Evolutionary conservation across 2,329 filamentous ascomycete genomes (phyloP), one percentile per base, ranked within the genome.

Genomic region (Phoma sp.): DNA sequence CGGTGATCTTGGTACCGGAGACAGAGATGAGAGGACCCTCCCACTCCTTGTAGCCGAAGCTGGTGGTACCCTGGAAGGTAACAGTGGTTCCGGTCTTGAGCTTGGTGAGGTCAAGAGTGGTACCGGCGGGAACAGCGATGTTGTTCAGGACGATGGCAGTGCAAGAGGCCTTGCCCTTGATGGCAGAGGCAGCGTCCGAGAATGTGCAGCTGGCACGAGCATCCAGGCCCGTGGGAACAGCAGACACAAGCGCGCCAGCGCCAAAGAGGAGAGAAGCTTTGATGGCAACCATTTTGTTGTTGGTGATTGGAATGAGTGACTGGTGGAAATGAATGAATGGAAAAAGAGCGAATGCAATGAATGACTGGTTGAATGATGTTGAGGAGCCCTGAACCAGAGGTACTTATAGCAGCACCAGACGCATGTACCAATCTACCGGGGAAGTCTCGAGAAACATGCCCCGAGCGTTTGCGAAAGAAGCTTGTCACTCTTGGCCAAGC

Each of bases 1-100:
- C 85, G 58, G 81, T 83, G 67, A 88, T 84, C 58, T 85, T 69
- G 48, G 58, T 74, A 36, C 87, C 88, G 1, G 82, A 82, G 58
- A 89, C 78, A 25, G 81, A 80, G 63, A 90, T 80, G 13, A 90
- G 78, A 39, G 87, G 87, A 0, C 88, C 87, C 1, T 72, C 70
- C 87, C 87, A 90, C 65, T 87, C 83, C 59, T 84, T 77, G 75
- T 88, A 89, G 19, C 80, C 87, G 66, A 87, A 90, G 49, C 83
- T 85, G n/a, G 87, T 90, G 13, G 79, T 84, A 38, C 88, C 88
- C 53, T 84, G 73, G 73, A 90, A 90, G 63, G 82, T 84, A 58
- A 89, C 80, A 51, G 72, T 79, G 13, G 84, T 85, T 58, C 81
- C 81, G 17, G 73, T 67, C 1, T 77, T 78, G 35, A 87, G 77